Evolutionary conservation across 2,329 filamentous ascomycete species (phyloP).

Genomic region (Beauveria medogensis): DNA sequence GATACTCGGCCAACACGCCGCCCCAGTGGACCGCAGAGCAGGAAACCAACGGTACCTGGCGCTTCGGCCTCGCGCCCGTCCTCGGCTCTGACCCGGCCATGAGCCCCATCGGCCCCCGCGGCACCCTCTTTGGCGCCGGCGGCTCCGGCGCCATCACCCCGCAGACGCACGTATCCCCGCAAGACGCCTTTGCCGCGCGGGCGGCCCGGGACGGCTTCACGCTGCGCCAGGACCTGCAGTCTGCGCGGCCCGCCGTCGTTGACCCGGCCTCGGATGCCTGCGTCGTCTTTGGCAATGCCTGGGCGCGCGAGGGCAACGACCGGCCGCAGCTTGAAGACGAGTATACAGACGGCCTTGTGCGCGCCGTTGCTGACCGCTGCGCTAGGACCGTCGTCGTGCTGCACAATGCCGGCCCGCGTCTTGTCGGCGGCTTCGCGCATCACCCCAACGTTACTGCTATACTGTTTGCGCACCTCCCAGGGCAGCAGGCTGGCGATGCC

Average conservation of each 20-base stretch:
- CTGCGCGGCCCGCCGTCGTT: constrained; percentile 35
- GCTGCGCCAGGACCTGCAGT: constrained; percentile 52
- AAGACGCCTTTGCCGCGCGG: constrained; percentile 44
- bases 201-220: constrained; percentile 48
- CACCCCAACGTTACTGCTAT: constrained; percentile 57
- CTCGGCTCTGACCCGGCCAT: constrained; percentile 23
- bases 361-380: constrained; percentile 49
- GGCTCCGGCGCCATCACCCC: constrained; percentile 41
- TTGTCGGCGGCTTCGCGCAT: constrained; percentile 54
- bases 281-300: constrained; percentile 57
- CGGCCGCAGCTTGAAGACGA: constrained; percentile 56
- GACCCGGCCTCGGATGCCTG: constrained; percentile 53
- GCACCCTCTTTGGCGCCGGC: constrained; percentile 31
- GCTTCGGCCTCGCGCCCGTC: constrained; percentile 32
- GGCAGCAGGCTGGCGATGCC: constrained; percentile 52
- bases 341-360: constrained; percentile 50
- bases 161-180: constrained; percentile 42
- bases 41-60: constrained; percentile 22
- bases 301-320: constrained; percentile 65
- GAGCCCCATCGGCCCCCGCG: constrained; percentile 37
- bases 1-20: constrained; percentile 48
- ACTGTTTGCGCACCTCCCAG: constrained; percentile 55
- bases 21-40: constrained; percentile 32
- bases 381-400: constrained; percentile 56
- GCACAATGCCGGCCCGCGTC: constrained; percentile 54